Evolutionary conservation across 2,329 filamentous ascomycete species (phyloP).

Genomic region (Penicillium sp.): DNA sequence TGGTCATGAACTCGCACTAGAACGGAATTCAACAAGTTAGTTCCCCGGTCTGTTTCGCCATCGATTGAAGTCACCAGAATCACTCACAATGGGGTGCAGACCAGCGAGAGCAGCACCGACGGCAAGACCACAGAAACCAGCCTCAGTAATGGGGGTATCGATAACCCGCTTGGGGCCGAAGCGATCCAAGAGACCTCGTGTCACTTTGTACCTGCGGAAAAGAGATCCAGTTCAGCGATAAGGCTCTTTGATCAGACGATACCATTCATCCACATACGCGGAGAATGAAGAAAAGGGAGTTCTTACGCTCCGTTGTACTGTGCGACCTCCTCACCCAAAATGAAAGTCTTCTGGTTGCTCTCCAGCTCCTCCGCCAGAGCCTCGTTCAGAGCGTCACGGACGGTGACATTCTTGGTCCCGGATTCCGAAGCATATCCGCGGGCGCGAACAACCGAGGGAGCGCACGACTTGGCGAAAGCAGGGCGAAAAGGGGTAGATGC

Average conservation of each 20-base stretch:
- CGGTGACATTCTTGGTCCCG: slow-evolving; percentile 86
- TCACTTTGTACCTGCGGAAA: slow-evolving; percentile 79
- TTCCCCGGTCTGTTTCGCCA: neutral
- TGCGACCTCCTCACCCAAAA: slow-evolving; percentile 95
- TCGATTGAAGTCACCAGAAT: slow-evolving; percentile 3
- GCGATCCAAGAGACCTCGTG: slow-evolving; percentile 91
- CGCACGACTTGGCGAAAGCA: slow-evolving; percentile 50
- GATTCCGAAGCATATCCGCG: slow-evolving; percentile 55
- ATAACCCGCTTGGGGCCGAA: slow-evolving; percentile 98
- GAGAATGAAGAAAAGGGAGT: slow-evolving; percentile 4
- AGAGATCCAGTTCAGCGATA: slow-evolving; percentile 35
- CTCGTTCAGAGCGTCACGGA: slow-evolving; percentile 96
- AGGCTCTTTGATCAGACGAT: neutral
- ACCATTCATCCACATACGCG: neutral
- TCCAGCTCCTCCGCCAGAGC: slow-evolving; percentile 97
- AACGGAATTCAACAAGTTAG: slow-evolving; percentile 9
- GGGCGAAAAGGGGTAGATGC: slow-evolving; percentile 49
- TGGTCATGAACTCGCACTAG: slow-evolving; percentile 99
- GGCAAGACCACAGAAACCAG: slow-evolving; percentile 87
- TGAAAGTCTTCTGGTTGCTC: slow-evolving; percentile 87
- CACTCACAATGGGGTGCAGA: slow-evolving; percentile 82
- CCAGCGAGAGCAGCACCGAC: slow-evolving; percentile 93
- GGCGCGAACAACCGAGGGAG: slow-evolving; percentile 46
- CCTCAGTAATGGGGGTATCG: slow-evolving; percentile 97
- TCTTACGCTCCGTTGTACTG: slow-evolving; percentile 94